Percentiles rank a stretch among this genome's conserved stretches.
These are phyloP conservation scores for Colletotrichum salicis DNA, from an alignment of 2,329 filamentous ascomycete species.

Conservation along the genomic window DNA sequence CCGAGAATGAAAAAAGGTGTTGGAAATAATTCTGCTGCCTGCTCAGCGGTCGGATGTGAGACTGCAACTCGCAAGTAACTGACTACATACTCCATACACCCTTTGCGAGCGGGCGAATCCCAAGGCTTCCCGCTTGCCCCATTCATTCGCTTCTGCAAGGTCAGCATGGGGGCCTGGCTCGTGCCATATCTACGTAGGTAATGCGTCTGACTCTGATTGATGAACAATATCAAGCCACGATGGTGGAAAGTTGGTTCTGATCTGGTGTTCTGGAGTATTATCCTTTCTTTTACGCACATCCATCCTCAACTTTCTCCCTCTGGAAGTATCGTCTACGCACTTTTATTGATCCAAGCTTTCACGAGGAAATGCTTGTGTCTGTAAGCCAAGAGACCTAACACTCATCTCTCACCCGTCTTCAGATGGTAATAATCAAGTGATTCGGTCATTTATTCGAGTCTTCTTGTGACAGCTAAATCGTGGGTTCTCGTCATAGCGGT, in stretches of 20 bases:
- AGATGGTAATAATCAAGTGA: neutral
- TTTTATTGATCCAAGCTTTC: too few species aligned
- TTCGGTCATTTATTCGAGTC: neutral
- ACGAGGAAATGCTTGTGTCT: neutral
- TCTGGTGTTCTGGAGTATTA: too few species aligned
- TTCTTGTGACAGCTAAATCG: neutral
- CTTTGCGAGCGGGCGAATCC: conserved; percentile 12
- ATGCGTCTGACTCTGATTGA: neutral
- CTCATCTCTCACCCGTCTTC: neutral
- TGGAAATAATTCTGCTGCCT: conserved; percentile 27
- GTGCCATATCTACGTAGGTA: neutral
- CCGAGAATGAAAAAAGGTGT: too few species aligned
- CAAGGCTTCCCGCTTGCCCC: neutral
- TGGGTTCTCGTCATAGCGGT: neutral
- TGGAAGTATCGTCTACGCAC: too few species aligned
- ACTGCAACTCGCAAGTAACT: neutral
- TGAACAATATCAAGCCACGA: too few species aligned
- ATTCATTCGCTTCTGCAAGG: neutral
- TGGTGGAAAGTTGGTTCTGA: too few species aligned
- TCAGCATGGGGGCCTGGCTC: neutral
- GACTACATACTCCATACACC: neutral
- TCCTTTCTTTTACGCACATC: too few species aligned
- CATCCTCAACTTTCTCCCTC: too few species aligned
- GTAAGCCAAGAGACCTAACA: neutral
- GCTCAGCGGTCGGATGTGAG: neutral